Evolutionary conservation across 768 basidiomycete species (phyloP), one percentile per base, ranked within the genome.

Genomic region (Suillus subaureus): DNA sequence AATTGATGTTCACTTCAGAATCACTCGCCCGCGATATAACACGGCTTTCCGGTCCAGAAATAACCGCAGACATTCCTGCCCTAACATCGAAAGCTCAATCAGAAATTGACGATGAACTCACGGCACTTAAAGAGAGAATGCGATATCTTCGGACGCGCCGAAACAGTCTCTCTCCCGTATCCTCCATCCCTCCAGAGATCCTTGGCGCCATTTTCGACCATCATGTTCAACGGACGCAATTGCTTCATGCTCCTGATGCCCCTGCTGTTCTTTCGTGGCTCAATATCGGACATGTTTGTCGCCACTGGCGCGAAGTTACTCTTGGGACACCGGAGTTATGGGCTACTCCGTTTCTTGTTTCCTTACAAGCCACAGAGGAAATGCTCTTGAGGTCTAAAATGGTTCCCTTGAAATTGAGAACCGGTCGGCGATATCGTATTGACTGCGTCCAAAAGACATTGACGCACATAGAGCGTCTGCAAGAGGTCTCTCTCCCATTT

Each of bases 331-430:
- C 82, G 8, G 66, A 60, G n/a, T 71, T 84, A 43, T 84, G 83
- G 83, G 73, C 77, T 23, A 71, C 70, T 54, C 72, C 79, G 35
- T 69, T 77, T 2, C 79, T 82, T 42, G 69, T 65, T 12, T 75
- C 74, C 35, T 75, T 73, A 13, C 68, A 66, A 40, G 82, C 81
- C 79, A 78, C 77, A 21, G 74, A 79, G 63, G 82, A 81, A 69
- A 80, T 85, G 76, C 66, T 85, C 26, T 71, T 70, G 47, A 77
- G 84, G 31, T 85, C 84, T 4, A 84, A 82, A 68, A 78, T 72
- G 71, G 78, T 77, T 21, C 74, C 77, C 45, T 56, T 75, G 57
- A 65, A 64, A 47, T 52, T 75, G 40, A n/a, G 56, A 47, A 42
- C 64, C 3, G 70, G 73, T 71, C 80, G 39, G 64, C 71, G 47